Base-by-base conservation (phyloP, 345 rosid species). In the Carallia pectinifolia region DNA sequence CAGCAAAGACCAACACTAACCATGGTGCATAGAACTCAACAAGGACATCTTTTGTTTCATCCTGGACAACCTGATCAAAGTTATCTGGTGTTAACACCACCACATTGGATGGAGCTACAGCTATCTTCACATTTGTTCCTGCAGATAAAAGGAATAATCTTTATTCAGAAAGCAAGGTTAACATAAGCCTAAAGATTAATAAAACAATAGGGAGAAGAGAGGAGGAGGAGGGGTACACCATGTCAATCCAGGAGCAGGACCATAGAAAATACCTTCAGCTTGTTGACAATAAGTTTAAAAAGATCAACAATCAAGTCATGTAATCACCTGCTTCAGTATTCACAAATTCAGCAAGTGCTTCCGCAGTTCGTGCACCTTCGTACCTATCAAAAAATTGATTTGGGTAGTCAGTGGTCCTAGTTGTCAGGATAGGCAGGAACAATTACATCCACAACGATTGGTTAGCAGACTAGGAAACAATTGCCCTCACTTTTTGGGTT, bases 11-110 rank as follows among this genome's bases (percentile, higher is more conserved):
- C 61, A 66, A 60, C 53, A 69, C 84, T 76, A 67, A 94, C 99
- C 97, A 95, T 64, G 99, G 99, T 29, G 97, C 99, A 77, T 95
- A 95, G 78, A 95, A 92, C 79, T 95, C 99, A 77, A 95, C 90
- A 79, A 95, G 72, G 36, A 95, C 98, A 79, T 95, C 97, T 78
- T 95, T 95, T 65, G 82, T 84, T 54, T 85, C 83, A 75, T 95
- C 96, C 85, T 88, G 77, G 69, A 92, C 99, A 81, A 92, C 50
- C 81, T 84, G 89, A 73, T 86, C 81, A 74, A 95, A 95, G 55
- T 81, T 95, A 69, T 89, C 97, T 61, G 90, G 59, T 16, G 93
- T 82, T 38, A 95, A 82, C 77, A 95, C 93, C 62, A 79, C 81
- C 54, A 92, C 99, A 67, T 56, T 79, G 63, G 97, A 90, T 72